phyloP scores from a whole-genome alignment of 257 asterid species.

The Perilla frutescens region DNA sequence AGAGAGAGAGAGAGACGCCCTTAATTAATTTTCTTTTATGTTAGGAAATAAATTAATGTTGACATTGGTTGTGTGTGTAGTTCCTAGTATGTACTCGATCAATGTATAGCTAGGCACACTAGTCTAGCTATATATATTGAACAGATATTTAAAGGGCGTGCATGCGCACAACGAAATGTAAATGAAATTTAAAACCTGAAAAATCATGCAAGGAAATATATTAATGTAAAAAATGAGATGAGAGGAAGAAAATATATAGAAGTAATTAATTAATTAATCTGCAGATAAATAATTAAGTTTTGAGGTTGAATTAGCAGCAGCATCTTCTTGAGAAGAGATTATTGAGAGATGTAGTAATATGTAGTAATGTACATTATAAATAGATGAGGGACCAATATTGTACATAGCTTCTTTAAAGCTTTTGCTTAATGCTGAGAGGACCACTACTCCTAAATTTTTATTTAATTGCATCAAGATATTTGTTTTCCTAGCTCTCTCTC shows the following conservation, averaged over 20 bases:
- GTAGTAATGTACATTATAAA: constrained; percentile 42
- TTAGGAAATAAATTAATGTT: constrained; percentile 14
- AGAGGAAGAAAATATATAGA: not conserved
- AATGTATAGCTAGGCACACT: no score
- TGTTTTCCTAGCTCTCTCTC: no score
- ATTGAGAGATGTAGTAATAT: constrained; percentile 17
- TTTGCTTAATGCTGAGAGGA: constrained; percentile 61
- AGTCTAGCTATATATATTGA: no score
- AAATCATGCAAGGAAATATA: no score
- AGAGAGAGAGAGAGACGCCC: constrained; percentile 17
- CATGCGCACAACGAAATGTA: not conserved
- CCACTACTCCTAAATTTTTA: constrained; percentile 55
- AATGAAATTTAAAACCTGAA: no score
- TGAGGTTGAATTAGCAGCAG: not conserved
- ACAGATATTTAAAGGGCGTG: not conserved
- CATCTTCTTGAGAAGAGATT: no score
- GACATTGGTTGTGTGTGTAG: constrained; percentile 4
- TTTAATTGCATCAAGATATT: no score
- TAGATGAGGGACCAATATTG: constrained; percentile 68
- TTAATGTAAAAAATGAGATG: no score
- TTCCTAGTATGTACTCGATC: not conserved
- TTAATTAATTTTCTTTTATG: not conserved
- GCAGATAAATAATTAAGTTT: not conserved
- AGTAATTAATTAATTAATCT: not conserved
- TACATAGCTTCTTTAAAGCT: constrained; percentile 56